Percentiles rank a stretch among this genome's conserved stretches.
phyloP scores from a whole-genome alignment of 2,329 filamentous ascomycete genomes.

The Aspergillus tanneri region DNA sequence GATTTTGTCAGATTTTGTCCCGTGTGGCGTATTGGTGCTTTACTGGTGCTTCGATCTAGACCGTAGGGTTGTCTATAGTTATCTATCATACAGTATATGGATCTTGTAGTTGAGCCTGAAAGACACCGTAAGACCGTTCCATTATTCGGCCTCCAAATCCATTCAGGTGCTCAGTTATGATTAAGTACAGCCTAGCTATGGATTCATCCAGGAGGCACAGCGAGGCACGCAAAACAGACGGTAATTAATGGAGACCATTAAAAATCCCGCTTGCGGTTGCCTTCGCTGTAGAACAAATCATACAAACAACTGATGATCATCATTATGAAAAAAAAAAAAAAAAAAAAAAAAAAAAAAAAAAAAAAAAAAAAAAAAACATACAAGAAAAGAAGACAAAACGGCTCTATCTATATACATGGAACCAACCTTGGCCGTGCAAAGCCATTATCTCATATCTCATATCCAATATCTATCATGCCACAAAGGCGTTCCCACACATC shows the following conservation, averaged over 20 bases:
- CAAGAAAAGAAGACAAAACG: conserved; percentile 4
- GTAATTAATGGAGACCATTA: background rate
- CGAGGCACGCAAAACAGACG: background rate
- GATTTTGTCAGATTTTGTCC: too few species aligned
- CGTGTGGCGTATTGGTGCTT: too few species aligned
- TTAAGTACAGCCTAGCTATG: background rate
- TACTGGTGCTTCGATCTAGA: too few species aligned
- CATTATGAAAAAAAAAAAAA: conserved; percentile 1
- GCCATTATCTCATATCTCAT: conserved; percentile 17
- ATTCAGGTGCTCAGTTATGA: background rate
- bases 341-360: conserved; percentile 2
- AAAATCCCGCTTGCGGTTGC: background rate
- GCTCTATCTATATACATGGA: conserved; percentile 11
- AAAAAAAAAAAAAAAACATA: background rate
- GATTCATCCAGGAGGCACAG: background rate
- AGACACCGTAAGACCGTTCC: too few species aligned
- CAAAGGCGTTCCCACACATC: background rate
- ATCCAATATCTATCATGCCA: conserved; percentile 5
- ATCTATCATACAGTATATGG: too few species aligned
- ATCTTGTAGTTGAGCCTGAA: too few species aligned
- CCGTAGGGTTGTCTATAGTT: too few species aligned
- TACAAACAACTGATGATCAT: background rate
- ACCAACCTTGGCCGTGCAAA: conserved; percentile 10
- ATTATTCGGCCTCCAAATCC: too few species aligned
- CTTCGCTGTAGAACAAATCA: background rate